Base-by-base conservation (phyloP, 768 basidiomycete species). In the Holtermanniella nyarrowii region DNA sequence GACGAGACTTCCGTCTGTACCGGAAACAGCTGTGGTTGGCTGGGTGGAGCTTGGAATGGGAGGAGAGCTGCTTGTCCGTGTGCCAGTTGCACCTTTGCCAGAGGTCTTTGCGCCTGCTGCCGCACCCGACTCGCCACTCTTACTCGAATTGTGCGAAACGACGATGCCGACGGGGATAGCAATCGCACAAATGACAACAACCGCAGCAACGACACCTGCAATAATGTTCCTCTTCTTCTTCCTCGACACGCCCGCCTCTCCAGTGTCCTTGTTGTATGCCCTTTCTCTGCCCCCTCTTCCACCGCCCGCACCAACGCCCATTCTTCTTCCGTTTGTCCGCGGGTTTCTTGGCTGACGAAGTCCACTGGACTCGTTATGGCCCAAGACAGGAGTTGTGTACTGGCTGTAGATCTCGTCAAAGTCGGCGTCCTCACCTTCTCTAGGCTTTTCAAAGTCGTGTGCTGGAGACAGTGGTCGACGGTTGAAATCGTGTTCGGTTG, bases 131-230 rank as follows among this genome's bases (percentile, higher is more conserved):
- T 7, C 7, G 31, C 31, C 31, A 16, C 10, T 7, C 16, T 7
- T 37, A 37, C 10, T 7, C 10, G 7, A 7, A 16, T 16, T 7
- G 16, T 37, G 31, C 7, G 31, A 7, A 16, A 37, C 31, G 31
- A 37, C 31, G 31, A 37, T 37, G 10, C 31, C 31, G 10, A 37
- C 31, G 31, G 31, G 31, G 16, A 37, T 37, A 37, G 31, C 31
- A 37, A 37, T 16, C 7, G 31, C 31, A 7, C 10, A 7, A 50
- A 56, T 16, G 31, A 37, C 31, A 31, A 89, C 74, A 37, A 88
- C 74, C n/a, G 86, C 86, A 20, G 66, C 63, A 18, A 63, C 66
- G 48, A 68, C 62, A 56, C 66, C 66, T 16, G 66, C 66, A 43
- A 69, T 44, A 46, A 68, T 62, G 31, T 37, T 37, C 10, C 31